These are phyloP conservation scores for Mycosarcoma mackinlayi DNA, from an alignment of 1,284 basidiomycete genomes.

Conservation along the genomic window DNA sequence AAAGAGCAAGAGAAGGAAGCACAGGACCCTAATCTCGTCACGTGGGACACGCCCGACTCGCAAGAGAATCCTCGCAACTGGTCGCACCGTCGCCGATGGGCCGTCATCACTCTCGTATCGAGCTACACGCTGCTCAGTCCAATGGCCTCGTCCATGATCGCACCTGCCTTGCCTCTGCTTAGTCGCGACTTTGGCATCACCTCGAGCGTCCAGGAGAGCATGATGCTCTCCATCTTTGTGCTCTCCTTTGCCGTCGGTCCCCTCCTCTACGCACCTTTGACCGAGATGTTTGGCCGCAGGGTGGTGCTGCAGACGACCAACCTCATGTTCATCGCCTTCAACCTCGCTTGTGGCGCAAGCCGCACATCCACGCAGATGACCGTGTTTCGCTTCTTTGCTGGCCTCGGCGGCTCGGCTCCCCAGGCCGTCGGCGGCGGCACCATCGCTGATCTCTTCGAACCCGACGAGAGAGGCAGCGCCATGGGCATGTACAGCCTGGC, in stretches of 20 bases:
- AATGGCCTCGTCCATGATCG: slow-evolving; percentile 61
- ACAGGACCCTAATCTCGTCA: slow-evolving; percentile 69
- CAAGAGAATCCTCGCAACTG: slow-evolving; percentile 78
- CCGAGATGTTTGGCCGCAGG: slow-evolving; percentile 72
- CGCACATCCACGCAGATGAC: slow-evolving; percentile 47
- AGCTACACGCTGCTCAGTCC: slow-evolving; percentile 61
- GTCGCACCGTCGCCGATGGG: slow-evolving; percentile 74
- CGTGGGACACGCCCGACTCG: slow-evolving; percentile 76
- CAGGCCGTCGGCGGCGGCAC: slow-evolving; percentile 71
- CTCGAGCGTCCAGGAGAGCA: slow-evolving; percentile 24
- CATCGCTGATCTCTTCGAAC: slow-evolving; percentile 76
- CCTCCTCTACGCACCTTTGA: slow-evolving; percentile 70
- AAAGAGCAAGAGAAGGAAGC: slow-evolving; percentile 20
- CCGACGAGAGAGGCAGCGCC: slow-evolving; percentile 76
- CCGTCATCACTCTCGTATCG: slow-evolving; percentile 70
- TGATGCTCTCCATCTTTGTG: slow-evolving; percentile 61
- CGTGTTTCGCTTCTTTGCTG: slow-evolving; percentile 77
- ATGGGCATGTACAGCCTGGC: slow-evolving; percentile 77
- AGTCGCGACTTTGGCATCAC: slow-evolving; percentile 46
- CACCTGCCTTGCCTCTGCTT: slow-evolving; percentile 56
- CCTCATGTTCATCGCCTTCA: slow-evolving; percentile 59
- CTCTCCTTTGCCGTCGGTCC: slow-evolving; percentile 60
- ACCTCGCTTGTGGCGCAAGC: slow-evolving; percentile 57
- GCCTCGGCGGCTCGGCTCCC: slow-evolving; percentile 73
- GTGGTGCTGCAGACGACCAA: slow-evolving; percentile 57